Conservation (phyloP, 345 rosid species). For the Schrenkiella parvula region DNA sequence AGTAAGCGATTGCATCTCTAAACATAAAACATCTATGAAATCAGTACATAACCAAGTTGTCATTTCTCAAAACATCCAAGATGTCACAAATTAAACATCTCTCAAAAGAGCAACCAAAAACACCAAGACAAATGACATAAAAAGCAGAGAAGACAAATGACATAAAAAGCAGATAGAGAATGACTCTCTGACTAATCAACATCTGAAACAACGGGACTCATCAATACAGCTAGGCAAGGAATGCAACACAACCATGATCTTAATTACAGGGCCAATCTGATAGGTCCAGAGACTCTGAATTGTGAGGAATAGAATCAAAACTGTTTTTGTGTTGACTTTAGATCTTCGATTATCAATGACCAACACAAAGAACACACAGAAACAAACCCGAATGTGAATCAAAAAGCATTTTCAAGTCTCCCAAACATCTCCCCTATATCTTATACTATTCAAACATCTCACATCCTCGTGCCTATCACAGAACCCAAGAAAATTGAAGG, state of each 20-base stretch:
- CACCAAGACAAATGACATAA: conserved; percentile 2
- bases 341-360: not conserved
- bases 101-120: conserved; percentile 8
- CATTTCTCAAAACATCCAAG: not conserved
- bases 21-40: not conserved
- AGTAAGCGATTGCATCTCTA: not conserved
- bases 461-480: not conserved
- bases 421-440: not conserved
- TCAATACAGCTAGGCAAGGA: not conserved
- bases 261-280: not conserved
- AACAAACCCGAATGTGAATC: not conserved
- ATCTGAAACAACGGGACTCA: not conserved
- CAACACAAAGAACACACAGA: not conserved
- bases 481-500: not conserved
- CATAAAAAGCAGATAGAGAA: conserved; percentile 1
- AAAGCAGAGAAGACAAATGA: conserved; percentile 5
- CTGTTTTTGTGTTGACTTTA: not conserved
- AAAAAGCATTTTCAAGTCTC: not conserved
- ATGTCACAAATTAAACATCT: not conserved
- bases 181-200: not conserved
- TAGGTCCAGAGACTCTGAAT: not conserved
- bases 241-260: not conserved
- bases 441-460: not conserved
- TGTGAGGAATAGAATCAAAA: not conserved
- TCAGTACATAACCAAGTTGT: not conserved